Evolutionary conservation across 768 basidiomycete genomes (phyloP), one percentile per base, ranked within the genome.

Genomic region (Rhizopogon vinicolor): DNA sequence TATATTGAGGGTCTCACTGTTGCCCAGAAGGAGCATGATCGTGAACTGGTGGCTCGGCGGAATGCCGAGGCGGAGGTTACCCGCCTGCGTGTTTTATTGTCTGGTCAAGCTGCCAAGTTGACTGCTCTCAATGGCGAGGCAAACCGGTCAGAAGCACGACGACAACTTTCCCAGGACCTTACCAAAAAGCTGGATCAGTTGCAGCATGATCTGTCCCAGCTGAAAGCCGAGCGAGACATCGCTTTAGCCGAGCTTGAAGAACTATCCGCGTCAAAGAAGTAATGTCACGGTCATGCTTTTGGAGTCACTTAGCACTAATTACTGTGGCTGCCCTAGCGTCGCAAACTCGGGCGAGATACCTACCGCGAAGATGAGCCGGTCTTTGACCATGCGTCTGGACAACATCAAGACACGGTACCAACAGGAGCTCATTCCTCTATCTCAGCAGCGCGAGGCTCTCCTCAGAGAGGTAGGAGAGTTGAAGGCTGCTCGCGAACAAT

Each of bases 11-110:
- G 97, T 41, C 75, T 99, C 41, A 87, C 86, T 0, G 93, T 95
- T 25, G 94, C 96, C 2, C 91, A 94, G 62, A 87, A 88, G 42
- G 97, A 98, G 66, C 98, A 96, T 66, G 95, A 98, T 65, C 84
- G 84, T 51, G 97, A 98, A 70, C 78, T 94, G 37, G 86, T 89
- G 55, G 84, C 87, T 19, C 83, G 96, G 18, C 84, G 91, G 16
- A 94, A 98, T 59, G 89, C 91, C 1, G 94, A 98, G 72, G 87
- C 91, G 0, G 94, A 98, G 72, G 90, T 98, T 55, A 87, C 88
- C 22, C 82, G 90, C 41, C 75, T 99, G 25, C 77, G 91, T 42
- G 85, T 93, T 31, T 78, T 95, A 50, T 77, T 98, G 19, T 90
- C 93, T 54, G 92, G 93, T 5, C 96, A 98, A 69, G 92, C 86